Evolutionary conservation across 1,284 basidiomycete genomes (phyloP).

Genomic region (Pascua sp.): DNA sequence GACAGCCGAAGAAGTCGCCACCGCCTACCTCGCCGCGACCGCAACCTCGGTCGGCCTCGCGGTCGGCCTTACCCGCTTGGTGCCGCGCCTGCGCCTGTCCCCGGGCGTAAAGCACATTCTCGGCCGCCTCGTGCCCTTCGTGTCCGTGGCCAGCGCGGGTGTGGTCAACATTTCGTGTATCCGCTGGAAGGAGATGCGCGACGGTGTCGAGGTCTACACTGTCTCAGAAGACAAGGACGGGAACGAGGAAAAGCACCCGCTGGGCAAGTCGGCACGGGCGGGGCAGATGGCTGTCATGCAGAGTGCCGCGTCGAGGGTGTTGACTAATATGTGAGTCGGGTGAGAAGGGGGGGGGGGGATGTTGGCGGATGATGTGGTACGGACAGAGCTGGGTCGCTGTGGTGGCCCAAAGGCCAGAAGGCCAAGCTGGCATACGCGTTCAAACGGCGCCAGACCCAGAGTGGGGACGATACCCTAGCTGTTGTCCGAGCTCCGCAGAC

Average conservation of each 20-base stretch:
- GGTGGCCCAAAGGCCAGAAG: too few relatives aligned
- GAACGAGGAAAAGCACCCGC: conserved; percentile 37
- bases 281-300: conserved; percentile 55
- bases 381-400: too few relatives aligned
- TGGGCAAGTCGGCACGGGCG: conserved; percentile 52
- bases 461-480: too few relatives aligned
- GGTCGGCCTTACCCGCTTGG: conserved; percentile 52
- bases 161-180: conserved; percentile 56
- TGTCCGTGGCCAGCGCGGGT: conserved; percentile 53
- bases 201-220: conserved; percentile 54
- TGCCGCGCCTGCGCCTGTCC: conserved; percentile 48
- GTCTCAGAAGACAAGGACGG: conserved; percentile 27
- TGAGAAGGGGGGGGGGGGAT: too few relatives aligned
- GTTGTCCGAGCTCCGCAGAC: too few relatives aligned
- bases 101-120: conserved; percentile 44
- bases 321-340: conserved; percentile 54
- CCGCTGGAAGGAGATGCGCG: conserved; percentile 58
- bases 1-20: conserved; percentile 50
- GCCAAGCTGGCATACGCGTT: neutral
- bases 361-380: too few relatives aligned
- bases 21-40: conserved; percentile 55
- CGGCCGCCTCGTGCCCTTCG: conserved; percentile 54
- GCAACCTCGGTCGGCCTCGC: conserved; percentile 54
- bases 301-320: conserved; percentile 53
- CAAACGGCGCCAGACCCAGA: too few relatives aligned